phyloP scores from a whole-genome alignment of 2,329 filamentous ascomycete genomes.

The Purpureocillium lavendulum region DNA sequence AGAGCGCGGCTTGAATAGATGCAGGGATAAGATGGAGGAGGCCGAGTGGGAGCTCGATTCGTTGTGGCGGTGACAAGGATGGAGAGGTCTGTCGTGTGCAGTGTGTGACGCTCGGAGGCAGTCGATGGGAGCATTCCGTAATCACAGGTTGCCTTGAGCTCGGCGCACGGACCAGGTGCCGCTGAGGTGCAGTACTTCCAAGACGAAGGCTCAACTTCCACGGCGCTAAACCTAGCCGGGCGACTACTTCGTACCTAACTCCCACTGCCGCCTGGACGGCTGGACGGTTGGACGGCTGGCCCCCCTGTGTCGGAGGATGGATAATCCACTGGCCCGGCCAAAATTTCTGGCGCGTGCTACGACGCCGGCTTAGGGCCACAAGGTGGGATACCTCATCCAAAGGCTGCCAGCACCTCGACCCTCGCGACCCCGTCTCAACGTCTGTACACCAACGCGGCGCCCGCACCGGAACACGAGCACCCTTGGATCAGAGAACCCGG shows the following conservation, averaged over 20 bases:
- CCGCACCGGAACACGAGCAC: slow-evolving; percentile 18
- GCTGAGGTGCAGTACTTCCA: slow-evolving; percentile 10
- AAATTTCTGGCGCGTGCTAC: slow-evolving; percentile 25
- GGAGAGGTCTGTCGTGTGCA: slow-evolving; percentile 3
- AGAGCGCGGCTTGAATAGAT: background rate
- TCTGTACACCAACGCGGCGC: slow-evolving; percentile 20
- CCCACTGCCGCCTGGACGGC: too few relatives aligned
- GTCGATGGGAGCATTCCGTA: slow-evolving; percentile 29
- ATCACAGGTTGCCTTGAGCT: slow-evolving; percentile 32
- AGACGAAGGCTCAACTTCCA: too few relatives aligned
- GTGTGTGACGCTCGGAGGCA: slow-evolving; percentile 17
- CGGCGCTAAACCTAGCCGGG: slow-evolving; percentile 17
- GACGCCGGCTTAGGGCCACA: slow-evolving; percentile 20
- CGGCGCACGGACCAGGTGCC: slow-evolving; percentile 19
- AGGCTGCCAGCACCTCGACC: slow-evolving; percentile 22
- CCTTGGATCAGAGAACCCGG: slow-evolving; percentile 26
- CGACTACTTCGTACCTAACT: too few relatives aligned
- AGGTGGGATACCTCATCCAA: slow-evolving; percentile 28
- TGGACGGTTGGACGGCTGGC: too few relatives aligned
- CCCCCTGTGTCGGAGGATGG: slow-evolving; percentile 23
- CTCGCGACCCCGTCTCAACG: slow-evolving; percentile 15
- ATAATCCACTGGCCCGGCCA: slow-evolving; percentile 31
- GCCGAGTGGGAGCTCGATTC: background rate
- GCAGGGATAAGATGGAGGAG: background rate
- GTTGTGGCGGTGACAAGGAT: background rate